These are phyloP conservation scores for Myriosclerotinia scirpicola DNA, from an alignment of 2,329 filamentous ascomycete genomes.

Conservation along the genomic window DNA sequence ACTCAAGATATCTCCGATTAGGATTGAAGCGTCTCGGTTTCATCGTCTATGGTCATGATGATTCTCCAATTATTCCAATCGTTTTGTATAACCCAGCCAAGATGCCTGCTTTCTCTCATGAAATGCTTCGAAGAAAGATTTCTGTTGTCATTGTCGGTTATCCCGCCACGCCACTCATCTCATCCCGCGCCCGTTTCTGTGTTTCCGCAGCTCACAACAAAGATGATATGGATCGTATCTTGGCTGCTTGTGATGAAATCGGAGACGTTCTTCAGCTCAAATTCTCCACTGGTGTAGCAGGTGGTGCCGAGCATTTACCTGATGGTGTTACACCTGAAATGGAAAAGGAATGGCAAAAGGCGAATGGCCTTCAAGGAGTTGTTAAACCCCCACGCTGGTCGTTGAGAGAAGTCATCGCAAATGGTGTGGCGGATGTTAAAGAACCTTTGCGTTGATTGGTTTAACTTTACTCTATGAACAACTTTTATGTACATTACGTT, in stretches of 20 bases:
- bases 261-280: slow-evolving; percentile 92
- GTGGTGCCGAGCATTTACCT: slow-evolving; percentile 75
- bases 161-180: slow-evolving; percentile 92
- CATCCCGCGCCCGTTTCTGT: slow-evolving; percentile 92
- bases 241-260: slow-evolving; percentile 88
- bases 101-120: slow-evolving; percentile 96
- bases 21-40: slow-evolving; percentile 95
- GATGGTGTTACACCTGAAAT: slow-evolving; percentile 70
- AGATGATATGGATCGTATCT: slow-evolving; percentile 88
- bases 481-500: slow-evolving; percentile 25
- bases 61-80: slow-evolving; percentile 93
- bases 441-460: slow-evolving; percentile 54
- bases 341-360: slow-evolving; percentile 66
- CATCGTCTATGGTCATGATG: slow-evolving; percentile 96
- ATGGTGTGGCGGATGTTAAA: slow-evolving; percentile 69
- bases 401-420: slow-evolving; percentile 69
- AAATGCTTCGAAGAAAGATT: slow-evolving; percentile 98
- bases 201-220: slow-evolving; percentile 96
- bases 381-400: slow-evolving; percentile 64
- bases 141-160: slow-evolving; percentile 97
- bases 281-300: slow-evolving; percentile 93
- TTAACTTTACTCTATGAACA: slow-evolving; percentile 13
- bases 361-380: slow-evolving; percentile 51
- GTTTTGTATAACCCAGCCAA: slow-evolving; percentile 98
- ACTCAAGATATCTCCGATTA: slow-evolving; percentile 95